Percentiles rank a stretch among this genome's conserved stretches.
These are phyloP conservation scores for Gentiana dahurica DNA, from an alignment of 257 asterid species.

Conservation along the genomic window DNA sequence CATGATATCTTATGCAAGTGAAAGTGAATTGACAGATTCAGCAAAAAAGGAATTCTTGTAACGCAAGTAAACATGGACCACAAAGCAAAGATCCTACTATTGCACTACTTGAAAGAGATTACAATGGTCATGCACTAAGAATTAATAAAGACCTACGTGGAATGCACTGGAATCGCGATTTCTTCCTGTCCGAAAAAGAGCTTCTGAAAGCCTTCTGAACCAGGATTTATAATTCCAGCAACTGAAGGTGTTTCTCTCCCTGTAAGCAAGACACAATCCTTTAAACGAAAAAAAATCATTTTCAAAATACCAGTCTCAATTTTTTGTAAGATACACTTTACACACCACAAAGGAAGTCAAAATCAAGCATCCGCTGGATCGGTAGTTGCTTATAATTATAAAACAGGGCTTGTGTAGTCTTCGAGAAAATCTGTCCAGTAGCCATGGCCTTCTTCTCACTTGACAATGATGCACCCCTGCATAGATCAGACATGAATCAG, in stretches of 20 bases:
- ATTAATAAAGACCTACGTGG: conserved; percentile 44
- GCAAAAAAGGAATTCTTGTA: too few species aligned
- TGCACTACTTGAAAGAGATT: not conserved
- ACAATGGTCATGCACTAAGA: conserved; percentile 4
- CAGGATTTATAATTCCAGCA: conserved; percentile 97
- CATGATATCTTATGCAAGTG: too few species aligned
- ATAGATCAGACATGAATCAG: conserved; percentile 14
- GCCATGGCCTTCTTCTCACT: conserved; percentile 51
- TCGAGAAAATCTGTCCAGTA: conserved; percentile 87
- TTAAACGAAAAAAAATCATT: not conserved
- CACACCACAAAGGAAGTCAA: conserved; percentile 93
- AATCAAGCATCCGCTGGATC: conserved; percentile 98
- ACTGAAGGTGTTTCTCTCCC: conserved; percentile 99
- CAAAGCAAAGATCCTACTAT: not conserved
- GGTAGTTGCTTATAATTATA: conserved; percentile 96
- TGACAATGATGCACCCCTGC: conserved; percentile 27
- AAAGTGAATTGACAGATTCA: too few species aligned
- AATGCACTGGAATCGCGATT: conserved; percentile 95
- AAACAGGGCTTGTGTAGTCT: conserved; percentile 82
- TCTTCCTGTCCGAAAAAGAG: conserved; percentile 97
- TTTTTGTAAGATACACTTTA: conserved; percentile 3
- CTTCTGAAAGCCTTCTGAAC: conserved; percentile 98
- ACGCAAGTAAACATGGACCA: not conserved
- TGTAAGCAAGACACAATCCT: conserved; percentile 18
- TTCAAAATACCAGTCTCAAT: not conserved